A percentile compares a stretch with the other conserved stretches of the same genome.
Evolutionary conservation across 2,329 filamentous ascomycete genomes (phyloP).

Genomic region (Aspergillus persii): DNA sequence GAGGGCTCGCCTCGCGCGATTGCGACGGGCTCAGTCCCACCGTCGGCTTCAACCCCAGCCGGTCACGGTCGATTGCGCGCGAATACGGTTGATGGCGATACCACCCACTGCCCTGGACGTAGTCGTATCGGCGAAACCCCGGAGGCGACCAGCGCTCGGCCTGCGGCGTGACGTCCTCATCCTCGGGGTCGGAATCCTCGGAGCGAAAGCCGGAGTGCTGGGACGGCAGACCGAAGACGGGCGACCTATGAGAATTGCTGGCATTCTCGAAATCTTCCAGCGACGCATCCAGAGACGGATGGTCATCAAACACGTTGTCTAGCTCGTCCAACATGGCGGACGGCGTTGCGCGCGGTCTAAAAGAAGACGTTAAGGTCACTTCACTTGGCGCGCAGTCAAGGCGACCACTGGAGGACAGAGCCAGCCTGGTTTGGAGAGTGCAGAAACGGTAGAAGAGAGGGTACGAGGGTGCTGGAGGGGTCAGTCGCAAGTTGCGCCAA

Average conservation of each 20-base stretch:
- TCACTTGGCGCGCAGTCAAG: constrained; percentile 24
- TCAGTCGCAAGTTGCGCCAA: constrained; percentile 21
- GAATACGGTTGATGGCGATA: constrained; percentile 51
- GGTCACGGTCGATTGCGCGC: constrained; percentile 35
- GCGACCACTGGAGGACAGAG: constrained; percentile 18
- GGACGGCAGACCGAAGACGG: constrained; percentile 54
- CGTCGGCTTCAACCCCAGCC: constrained; percentile 42
- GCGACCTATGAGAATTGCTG: constrained; percentile 47
- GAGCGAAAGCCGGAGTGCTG: constrained; percentile 65
- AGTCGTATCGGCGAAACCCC: constrained; percentile 55
- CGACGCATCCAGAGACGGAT: constrained; percentile 59
- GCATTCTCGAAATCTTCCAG: constrained; percentile 62
- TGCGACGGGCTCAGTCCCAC: constrained; percentile 46
- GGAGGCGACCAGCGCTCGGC: constrained; percentile 64
- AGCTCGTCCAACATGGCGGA: constrained; percentile 47
- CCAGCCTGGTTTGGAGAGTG: constrained; percentile 10
- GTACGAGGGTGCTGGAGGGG: constrained; percentile 7
- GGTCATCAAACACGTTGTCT: constrained; percentile 54
- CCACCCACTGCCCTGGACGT: constrained; percentile 57
- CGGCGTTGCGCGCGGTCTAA: constrained; percentile 29
- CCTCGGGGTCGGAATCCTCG: constrained; percentile 45
- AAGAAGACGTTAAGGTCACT: constrained; percentile 22
- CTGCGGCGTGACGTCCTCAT: constrained; percentile 35
- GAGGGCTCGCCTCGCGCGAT: constrained; percentile 59
- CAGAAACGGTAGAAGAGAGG: constrained; percentile 5